phyloP scores from a whole-genome alignment of 1,139 yeast species.

The Geotrichum histeridarum region DNA sequence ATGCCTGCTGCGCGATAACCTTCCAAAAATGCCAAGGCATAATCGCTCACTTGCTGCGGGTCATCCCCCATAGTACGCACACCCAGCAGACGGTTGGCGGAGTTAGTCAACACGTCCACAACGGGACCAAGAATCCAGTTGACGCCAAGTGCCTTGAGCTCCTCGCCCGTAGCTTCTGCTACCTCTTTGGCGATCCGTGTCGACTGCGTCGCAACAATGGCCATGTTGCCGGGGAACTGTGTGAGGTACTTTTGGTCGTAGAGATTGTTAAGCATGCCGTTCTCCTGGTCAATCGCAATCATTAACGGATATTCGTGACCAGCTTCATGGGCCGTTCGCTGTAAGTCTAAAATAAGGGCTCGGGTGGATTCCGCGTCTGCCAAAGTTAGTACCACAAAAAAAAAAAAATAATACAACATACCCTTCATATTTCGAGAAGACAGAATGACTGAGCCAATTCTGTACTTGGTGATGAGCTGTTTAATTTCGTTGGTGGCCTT shows the following conservation, averaged over 20 bases:
- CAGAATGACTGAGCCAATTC: slow-evolving; percentile 54
- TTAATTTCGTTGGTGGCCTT: slow-evolving; percentile 54
- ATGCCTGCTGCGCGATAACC: slow-evolving; percentile 57
- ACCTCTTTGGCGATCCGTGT: slow-evolving; percentile 49
- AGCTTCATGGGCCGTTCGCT: slow-evolving; percentile 51
- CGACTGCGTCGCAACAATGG: slow-evolving; percentile 54
- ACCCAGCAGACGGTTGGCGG: slow-evolving; percentile 55
- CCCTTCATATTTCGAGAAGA: slow-evolving; percentile 48
- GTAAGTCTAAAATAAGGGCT: slow-evolving; percentile 50
- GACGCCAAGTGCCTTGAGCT: slow-evolving; percentile 52
- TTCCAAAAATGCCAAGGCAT: slow-evolving; percentile 50
- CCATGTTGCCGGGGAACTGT: slow-evolving; percentile 66
- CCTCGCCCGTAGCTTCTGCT: slow-evolving; percentile 53
- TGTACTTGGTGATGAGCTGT: slow-evolving; percentile 50
- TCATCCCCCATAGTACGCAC: slow-evolving; percentile 61
- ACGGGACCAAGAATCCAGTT: slow-evolving; percentile 61
- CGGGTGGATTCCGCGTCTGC: slow-evolving; percentile 49
- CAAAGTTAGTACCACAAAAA: background rate
- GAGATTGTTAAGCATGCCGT: slow-evolving; percentile 50
- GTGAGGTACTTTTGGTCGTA: slow-evolving; percentile 51
- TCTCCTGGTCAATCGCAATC: slow-evolving; percentile 45
- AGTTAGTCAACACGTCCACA: slow-evolving; percentile 55
- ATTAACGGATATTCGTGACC: slow-evolving; percentile 51
- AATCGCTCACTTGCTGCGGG: slow-evolving; percentile 53
- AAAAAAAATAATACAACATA: background rate